Percentiles rank a stretch among this genome's conserved stretches.
Conservation (phyloP, 2,329 filamentous ascomycete species). For the Alternaria alternata region DNA sequence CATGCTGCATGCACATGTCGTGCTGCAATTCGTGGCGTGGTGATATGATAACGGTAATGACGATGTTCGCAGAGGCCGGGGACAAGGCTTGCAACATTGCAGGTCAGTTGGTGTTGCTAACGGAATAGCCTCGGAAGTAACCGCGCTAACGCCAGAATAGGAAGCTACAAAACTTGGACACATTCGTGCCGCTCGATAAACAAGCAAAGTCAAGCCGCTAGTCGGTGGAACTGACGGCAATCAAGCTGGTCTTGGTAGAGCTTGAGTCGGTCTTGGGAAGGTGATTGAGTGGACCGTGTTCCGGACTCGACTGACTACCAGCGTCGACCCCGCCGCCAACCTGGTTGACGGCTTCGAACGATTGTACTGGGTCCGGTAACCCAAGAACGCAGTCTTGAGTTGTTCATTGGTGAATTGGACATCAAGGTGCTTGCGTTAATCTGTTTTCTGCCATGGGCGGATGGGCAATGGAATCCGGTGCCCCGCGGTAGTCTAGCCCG, state of each 20-base stretch:
- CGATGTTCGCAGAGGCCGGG: not conserved
- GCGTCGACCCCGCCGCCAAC: not conserved
- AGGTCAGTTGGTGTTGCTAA: not conserved
- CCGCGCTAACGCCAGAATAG: constrained; percentile 8
- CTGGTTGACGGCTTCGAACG: constrained; percentile 4
- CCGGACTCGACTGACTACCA: not conserved
- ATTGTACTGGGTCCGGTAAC: not conserved
- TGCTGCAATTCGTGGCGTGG: not conserved
- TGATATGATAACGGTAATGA: not conserved
- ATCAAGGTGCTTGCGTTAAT: too few relatives aligned
- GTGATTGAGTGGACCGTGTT: not conserved
- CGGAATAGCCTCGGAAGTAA: not conserved
- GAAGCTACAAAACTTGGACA: constrained; percentile 15
- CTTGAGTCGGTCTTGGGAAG: constrained; percentile 24
- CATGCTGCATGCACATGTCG: not conserved
- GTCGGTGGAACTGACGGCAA: not conserved
- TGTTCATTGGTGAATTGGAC: too few relatives aligned
- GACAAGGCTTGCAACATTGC: not conserved
- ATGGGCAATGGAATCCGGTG: too few relatives aligned
- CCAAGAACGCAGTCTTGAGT: too few relatives aligned
- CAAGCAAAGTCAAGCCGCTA: constrained; percentile 22
- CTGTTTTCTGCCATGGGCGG: too few relatives aligned
- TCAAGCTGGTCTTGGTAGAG: constrained; percentile 11
- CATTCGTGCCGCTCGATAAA: constrained; percentile 10
- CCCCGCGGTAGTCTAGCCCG: too few relatives aligned